Percentiles rank a stretch among this genome's conserved stretches.
Evolutionary conservation across 768 basidiomycete species (phyloP).

Genomic region (Lentinula guzmanii): DNA sequence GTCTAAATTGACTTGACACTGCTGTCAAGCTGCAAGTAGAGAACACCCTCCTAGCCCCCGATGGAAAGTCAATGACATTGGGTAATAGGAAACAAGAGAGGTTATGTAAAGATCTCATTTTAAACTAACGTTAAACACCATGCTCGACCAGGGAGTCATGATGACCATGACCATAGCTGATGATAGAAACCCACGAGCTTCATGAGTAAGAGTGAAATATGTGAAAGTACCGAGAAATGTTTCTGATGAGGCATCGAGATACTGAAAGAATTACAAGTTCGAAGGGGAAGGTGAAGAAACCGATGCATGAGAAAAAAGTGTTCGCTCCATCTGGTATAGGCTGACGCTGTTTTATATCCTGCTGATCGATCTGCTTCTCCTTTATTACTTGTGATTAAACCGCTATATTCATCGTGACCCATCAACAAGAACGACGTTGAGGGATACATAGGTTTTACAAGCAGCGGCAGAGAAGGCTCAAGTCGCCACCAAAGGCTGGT

Average conservation of each 20-base stretch:
- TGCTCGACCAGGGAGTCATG: slow-evolving; percentile 16
- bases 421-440: slow-evolving; percentile 37
- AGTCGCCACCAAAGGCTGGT: slow-evolving; percentile 36
- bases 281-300: not conserved
- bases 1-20: slow-evolving; percentile 10
- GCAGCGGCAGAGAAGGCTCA: slow-evolving; percentile 32
- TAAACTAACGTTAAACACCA: slow-evolving; percentile 9
- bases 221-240: slow-evolving; percentile 30
- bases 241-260: slow-evolving; percentile 29
- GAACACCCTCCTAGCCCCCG: slow-evolving; percentile 27
- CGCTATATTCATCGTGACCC: slow-evolving; percentile 28
- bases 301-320: slow-evolving; percentile 23
- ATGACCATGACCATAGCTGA: slow-evolving; percentile 12
- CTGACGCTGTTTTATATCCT: slow-evolving; percentile 30
- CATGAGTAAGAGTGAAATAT: slow-evolving; percentile 20
- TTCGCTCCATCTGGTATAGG: slow-evolving; percentile 37
- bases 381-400: slow-evolving; percentile 38
- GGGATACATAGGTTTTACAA: slow-evolving; percentile 26
- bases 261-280: slow-evolving; percentile 14
- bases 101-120: no score
- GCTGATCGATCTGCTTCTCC: slow-evolving; percentile 39
- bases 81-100: slow-evolving; percentile 30
- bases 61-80: slow-evolving; percentile 18
- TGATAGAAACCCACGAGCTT: slow-evolving; percentile 12
- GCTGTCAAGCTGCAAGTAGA: slow-evolving; percentile 25